Conservation (phyloP, 495 filamentous ascomycete genomes). For the Penicillium maclennaniae region DNA sequence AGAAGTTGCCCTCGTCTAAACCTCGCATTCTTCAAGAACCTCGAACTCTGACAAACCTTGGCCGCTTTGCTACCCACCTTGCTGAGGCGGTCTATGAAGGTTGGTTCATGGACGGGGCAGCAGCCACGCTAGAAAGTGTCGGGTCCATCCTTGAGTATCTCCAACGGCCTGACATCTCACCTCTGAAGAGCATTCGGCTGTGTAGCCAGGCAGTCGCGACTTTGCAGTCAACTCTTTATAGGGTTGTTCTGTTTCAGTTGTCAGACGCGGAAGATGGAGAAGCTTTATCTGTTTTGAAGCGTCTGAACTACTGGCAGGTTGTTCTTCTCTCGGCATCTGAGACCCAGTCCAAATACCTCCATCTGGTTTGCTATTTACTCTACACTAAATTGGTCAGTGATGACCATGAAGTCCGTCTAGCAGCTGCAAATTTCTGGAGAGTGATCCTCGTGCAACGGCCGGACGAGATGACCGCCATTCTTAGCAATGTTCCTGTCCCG, state of each 20-base stretch:
- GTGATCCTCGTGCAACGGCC: slow-evolving; percentile 92
- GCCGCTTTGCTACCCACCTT: slow-evolving; percentile 72
- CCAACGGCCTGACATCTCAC: slow-evolving; percentile 76
- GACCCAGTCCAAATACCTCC: slow-evolving; percentile 69
- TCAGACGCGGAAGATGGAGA: slow-evolving; percentile 75
- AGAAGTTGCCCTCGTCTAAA: slow-evolving; percentile 64
- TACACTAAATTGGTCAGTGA: slow-evolving; percentile 75
- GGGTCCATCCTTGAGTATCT: slow-evolving; percentile 82
- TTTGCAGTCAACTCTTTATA: slow-evolving; percentile 71
- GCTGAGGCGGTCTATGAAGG: slow-evolving; percentile 91
- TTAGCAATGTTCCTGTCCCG: slow-evolving; percentile 61
- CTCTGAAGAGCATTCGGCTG: slow-evolving; percentile 78
- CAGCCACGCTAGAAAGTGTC: slow-evolving; percentile 75
- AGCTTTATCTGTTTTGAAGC: slow-evolving; percentile 66
- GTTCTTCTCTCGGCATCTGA: slow-evolving; percentile 76
- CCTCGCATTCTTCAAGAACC: slow-evolving; percentile 74
- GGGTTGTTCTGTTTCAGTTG: slow-evolving; percentile 71
- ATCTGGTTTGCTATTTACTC: slow-evolving; percentile 82
- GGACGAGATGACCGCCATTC: slow-evolving; percentile 67
- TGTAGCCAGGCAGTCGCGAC: slow-evolving; percentile 74
- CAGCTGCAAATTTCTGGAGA: slow-evolving; percentile 81
- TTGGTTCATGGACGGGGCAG: slow-evolving; percentile 84
- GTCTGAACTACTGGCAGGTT: slow-evolving; percentile 91
- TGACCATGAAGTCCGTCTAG: slow-evolving; percentile 60
- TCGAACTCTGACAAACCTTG: slow-evolving; percentile 78